Evolutionary conservation across 164 flowering plant species (phyloP).

Genomic region (Pachysandra terminalis): DNA sequence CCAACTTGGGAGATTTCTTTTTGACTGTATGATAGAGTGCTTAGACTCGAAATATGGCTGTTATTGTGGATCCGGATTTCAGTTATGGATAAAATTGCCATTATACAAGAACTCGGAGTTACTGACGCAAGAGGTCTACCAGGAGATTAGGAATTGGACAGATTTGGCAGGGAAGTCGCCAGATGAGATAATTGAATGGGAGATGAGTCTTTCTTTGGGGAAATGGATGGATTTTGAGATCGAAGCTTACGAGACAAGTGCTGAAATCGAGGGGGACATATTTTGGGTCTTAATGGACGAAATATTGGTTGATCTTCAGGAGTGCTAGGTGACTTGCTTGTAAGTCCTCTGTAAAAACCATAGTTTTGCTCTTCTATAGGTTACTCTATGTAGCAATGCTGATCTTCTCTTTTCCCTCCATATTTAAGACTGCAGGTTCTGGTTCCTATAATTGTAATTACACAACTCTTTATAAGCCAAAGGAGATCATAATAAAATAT

Average conservation of each 20-base stretch:
- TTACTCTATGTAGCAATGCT: too few species aligned
- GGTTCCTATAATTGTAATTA: too few species aligned
- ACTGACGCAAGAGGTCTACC: constrained; percentile 36
- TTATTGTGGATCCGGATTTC: constrained; percentile 31
- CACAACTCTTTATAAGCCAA: too few species aligned
- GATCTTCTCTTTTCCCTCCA: not conserved
- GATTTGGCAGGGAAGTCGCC: constrained; percentile 36
- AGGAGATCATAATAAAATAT: too few species aligned
- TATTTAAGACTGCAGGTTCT: too few species aligned
- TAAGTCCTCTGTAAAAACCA: not conserved
- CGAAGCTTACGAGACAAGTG: constrained; percentile 52
- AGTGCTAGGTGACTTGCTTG: constrained; percentile 5
- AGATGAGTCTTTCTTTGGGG: constrained; percentile 59
- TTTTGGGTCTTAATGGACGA: constrained; percentile 56
- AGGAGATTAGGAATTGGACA: constrained; percentile 50
- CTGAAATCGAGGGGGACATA: constrained; percentile 38
- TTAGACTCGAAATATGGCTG: constrained; percentile 41
- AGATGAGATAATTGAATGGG: constrained; percentile 70
- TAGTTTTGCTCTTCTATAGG: not conserved
- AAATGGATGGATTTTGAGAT: constrained; percentile 69
- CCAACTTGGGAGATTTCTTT: constrained; percentile 46
- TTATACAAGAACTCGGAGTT: constrained; percentile 20
- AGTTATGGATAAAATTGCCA: constrained; percentile 38
- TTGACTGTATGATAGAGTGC: constrained; percentile 58
- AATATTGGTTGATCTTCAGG: constrained; percentile 45